Evolutionary conservation across 352 stramenopile species (phyloP).

Genomic region (Phytopythium vexans): DNA sequence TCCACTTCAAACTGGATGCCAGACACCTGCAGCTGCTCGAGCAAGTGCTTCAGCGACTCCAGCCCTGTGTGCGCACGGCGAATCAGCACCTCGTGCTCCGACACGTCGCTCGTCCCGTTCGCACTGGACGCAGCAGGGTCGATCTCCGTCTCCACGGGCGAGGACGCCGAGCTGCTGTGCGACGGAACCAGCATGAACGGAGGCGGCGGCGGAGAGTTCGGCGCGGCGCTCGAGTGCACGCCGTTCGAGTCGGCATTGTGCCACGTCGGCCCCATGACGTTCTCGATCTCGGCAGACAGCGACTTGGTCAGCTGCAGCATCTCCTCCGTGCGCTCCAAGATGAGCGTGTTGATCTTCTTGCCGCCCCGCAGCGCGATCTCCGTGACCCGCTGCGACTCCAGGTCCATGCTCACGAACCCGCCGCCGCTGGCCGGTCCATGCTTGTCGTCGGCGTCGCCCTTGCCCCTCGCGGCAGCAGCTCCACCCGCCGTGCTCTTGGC

Average conservation of each 20-base stretch:
- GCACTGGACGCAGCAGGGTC: slow-evolving; percentile 20
- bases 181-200: slow-evolving; percentile 44
- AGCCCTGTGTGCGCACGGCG: slow-evolving; percentile 55
- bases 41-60: slow-evolving; percentile 61
- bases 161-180: slow-evolving; percentile 22
- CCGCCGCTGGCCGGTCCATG: slow-evolving; percentile 1
- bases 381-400: slow-evolving; percentile 60
- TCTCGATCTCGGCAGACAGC: slow-evolving; percentile 45
- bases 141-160: slow-evolving; percentile 26
- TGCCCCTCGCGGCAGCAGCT: slow-evolving; percentile 8
- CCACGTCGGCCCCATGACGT: slow-evolving; percentile 31
- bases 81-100: slow-evolving; percentile 42
- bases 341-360: slow-evolving; percentile 70
- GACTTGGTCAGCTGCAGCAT: slow-evolving; percentile 64
- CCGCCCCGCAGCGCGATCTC: slow-evolving; percentile 66
- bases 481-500: slow-evolving; percentile 11
- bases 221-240: slow-evolving; percentile 7
- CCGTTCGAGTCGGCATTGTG: slow-evolving; percentile 1
- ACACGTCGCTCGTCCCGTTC: slow-evolving; percentile 10
- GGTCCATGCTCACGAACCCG: slow-evolving; percentile 12
- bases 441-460: slow-evolving; percentile 16
- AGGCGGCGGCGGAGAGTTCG: slow-evolving; percentile 21
- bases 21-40: slow-evolving; percentile 76
- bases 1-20: slow-evolving; percentile 84
- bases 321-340: slow-evolving; percentile 75